Percentiles rank a stretch among this genome's conserved stretches.
phyloP scores from a whole-genome alignment of 257 asterid species.

The Nicotiana otophora region DNA sequence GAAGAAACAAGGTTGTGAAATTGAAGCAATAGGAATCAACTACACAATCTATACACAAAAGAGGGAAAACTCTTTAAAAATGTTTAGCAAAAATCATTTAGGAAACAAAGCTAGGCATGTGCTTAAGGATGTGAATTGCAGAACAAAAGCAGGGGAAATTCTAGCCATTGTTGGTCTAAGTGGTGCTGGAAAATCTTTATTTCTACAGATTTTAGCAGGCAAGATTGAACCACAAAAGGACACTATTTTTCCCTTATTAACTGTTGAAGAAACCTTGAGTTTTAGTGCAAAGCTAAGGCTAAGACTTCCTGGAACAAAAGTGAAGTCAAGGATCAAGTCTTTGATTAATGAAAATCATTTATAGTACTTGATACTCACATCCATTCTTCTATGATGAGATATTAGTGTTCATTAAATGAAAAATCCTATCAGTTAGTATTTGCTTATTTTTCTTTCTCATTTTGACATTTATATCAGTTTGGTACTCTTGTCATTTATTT shows the following conservation, averaged over 20 bases:
- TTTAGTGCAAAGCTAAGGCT: constrained; percentile 63
- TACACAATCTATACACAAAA: constrained; percentile 47
- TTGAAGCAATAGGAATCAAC: constrained; percentile 81
- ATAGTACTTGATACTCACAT: too few relatives aligned
- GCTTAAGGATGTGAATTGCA: constrained; percentile 50
- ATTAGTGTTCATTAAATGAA: too few relatives aligned
- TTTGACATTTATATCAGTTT: too few relatives aligned
- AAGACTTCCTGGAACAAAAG: constrained; percentile 36
- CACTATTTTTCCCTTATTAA: constrained; percentile 70
- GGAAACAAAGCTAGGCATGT: constrained; percentile 27
- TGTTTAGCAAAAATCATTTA: constrained; percentile 3
- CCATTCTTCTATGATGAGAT: too few relatives aligned
- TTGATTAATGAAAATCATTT: constrained; percentile 17
- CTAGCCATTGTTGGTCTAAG: constrained; percentile 92
- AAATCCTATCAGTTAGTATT: too few relatives aligned
- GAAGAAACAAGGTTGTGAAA: constrained; percentile 85
- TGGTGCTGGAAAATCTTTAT: constrained; percentile 87
- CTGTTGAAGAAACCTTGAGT: constrained; percentile 68
- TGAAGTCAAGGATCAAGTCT: constrained; percentile 33
- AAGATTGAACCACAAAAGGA: constrained; percentile 71
- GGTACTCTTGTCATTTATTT: too few relatives aligned
- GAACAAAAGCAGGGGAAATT: constrained; percentile 76
- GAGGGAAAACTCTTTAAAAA: constrained; percentile 12
- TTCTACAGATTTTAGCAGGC: constrained; percentile 80
- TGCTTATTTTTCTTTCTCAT: too few relatives aligned